These are phyloP conservation scores for sweet orange (Citrus sinensis) DNA, from an alignment of 345 rosid species.

Conservation along the genomic window DVS_A1.0 CM039162.1:27172501-27173000, in stretches of 20 bases:
- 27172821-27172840: constrained; percentile 26
- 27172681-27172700: constrained; percentile 21
- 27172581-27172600: background rate
- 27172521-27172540: background rate
- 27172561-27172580: background rate
- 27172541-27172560: constrained; percentile 1
- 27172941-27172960: background rate
- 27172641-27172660: constrained; percentile 28
- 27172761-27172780: background rate
- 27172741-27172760: background rate
- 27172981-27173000: constrained; percentile 1
- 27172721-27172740: background rate
- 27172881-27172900: constrained; percentile 22
- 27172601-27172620: constrained; percentile 7
- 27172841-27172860: constrained; percentile 5
- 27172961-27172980: background rate
- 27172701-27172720: constrained; percentile 17
- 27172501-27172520: background rate
- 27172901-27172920: constrained; percentile 9
- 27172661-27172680: constrained; percentile 16
- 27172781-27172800: constrained; percentile 12
- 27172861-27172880: constrained; percentile 13
- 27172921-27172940: constrained; percentile 10
- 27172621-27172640: constrained; percentile 28
- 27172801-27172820: constrained; percentile 10